Percentiles rank a stretch among this genome's conserved stretches.
These are phyloP conservation scores for Serendipita sp. DNA, from an alignment of 768 basidiomycete species.

Conservation along the genomic window DNA sequence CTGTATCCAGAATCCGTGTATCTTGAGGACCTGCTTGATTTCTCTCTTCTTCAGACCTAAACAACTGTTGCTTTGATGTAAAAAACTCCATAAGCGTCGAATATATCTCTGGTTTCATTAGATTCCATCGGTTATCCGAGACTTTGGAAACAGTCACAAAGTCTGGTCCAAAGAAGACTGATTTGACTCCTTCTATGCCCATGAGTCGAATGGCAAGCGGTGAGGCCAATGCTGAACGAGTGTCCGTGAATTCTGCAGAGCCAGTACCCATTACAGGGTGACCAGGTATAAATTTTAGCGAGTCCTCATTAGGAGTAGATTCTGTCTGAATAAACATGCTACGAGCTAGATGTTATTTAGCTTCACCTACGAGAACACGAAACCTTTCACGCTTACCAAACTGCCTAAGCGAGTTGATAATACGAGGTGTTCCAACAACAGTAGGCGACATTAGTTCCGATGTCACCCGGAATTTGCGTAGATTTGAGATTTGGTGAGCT, in stretches of 20 bases:
- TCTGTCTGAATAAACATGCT: slow-evolving; percentile 99
- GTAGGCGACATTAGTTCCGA: neutral
- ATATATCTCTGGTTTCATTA: slow-evolving; percentile 94
- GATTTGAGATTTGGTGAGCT: neutral
- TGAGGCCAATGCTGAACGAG: slow-evolving; percentile 68
- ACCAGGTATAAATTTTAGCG: slow-evolving; percentile 95
- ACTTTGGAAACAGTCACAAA: slow-evolving; percentile 95
- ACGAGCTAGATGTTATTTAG: slow-evolving; percentile 30
- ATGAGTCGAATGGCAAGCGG: slow-evolving; percentile 91
- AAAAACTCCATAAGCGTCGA: slow-evolving; percentile 95
- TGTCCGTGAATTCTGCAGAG: slow-evolving; percentile 88
- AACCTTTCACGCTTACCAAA: neutral
- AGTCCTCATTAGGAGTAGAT: slow-evolving; percentile 91
- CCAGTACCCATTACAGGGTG: slow-evolving; percentile 73
- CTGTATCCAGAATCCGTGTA: slow-evolving; percentile 82
- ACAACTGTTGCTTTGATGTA: slow-evolving; percentile 75
- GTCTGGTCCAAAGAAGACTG: slow-evolving; percentile 92
- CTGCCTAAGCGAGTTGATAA: neutral
- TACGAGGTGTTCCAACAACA: neutral
- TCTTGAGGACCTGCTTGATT: slow-evolving; percentile 83
- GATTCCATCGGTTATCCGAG: slow-evolving; percentile 67
- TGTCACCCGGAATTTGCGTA: no score
- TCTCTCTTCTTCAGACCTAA: slow-evolving; percentile 64
- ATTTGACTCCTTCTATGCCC: slow-evolving; percentile 81
- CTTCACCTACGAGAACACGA: neutral